Conservation (phyloP, 2,329 filamentous ascomycete genomes). For the Gliomastix tumulicola region DNA sequence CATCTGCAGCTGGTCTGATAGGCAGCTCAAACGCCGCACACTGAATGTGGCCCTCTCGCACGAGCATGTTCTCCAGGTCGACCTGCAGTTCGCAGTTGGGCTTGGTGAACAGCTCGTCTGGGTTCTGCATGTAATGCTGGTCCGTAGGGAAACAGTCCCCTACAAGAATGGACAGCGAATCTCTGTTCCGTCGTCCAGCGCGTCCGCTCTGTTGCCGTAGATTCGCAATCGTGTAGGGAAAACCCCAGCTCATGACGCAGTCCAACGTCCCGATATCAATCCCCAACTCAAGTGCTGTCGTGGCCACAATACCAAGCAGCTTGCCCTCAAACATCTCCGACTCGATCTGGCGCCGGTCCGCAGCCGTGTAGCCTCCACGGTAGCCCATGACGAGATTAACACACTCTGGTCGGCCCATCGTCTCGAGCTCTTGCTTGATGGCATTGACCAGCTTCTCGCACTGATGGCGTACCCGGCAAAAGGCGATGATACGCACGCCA, state of each 20-base stretch:
- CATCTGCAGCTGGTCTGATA: constrained; percentile 70
- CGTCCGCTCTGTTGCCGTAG: constrained; percentile 90
- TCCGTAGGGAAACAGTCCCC: constrained; percentile 87
- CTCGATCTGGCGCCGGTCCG: constrained; percentile 84
- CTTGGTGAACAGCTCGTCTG: constrained; percentile 85
- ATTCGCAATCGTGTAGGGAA: constrained; percentile 93
- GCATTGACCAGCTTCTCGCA: constrained; percentile 80
- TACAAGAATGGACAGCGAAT: constrained; percentile 83
- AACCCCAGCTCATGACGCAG: constrained; percentile 88
- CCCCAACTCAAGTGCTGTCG: constrained; percentile 85
- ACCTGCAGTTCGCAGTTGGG: constrained; percentile 86
- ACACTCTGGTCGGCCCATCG: constrained; percentile 67
- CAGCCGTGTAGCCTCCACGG: constrained; percentile 86
- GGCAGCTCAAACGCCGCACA: constrained; percentile 96
- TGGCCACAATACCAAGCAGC: constrained; percentile 87
- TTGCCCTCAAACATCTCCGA: constrained; percentile 96
- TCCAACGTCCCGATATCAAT: constrained; percentile 94
- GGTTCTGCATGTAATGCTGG: constrained; percentile 96
- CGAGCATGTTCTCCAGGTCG: constrained; percentile 84
- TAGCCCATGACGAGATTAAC: constrained; percentile 87
- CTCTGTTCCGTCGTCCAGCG: constrained; percentile 85
- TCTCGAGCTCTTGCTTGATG: constrained; percentile 69
- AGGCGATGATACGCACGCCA: constrained; percentile 87
- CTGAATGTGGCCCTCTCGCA: constrained; percentile 89
- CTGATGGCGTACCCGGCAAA: constrained; percentile 80